Evolutionary conservation across 768 basidiomycete genomes (phyloP).

Genomic region (Infundibulicybe gibba): DNA sequence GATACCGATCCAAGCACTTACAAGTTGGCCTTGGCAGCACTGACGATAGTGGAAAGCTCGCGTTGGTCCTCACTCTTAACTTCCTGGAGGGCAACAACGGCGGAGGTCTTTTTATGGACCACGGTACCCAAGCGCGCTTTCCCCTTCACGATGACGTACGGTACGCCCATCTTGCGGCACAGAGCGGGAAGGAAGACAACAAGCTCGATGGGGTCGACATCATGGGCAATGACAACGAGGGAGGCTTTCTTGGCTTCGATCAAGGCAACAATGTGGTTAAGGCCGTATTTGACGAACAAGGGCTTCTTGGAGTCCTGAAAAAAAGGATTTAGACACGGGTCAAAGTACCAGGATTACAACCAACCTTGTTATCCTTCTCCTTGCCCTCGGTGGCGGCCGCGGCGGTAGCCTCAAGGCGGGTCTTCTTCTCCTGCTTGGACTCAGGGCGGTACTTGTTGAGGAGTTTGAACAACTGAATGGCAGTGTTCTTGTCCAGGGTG

Average conservation of each 20-base stretch:
- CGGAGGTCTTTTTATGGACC: constrained; percentile 97
- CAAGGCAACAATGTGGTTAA: constrained; percentile 95
- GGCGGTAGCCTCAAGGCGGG: constrained; percentile 77
- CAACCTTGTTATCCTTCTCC: constrained; percentile 51
- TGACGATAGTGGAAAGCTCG: constrained; percentile 89
- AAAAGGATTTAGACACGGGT: background rate
- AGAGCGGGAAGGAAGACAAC: constrained; percentile 98
- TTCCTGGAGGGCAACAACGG: constrained; percentile 88
- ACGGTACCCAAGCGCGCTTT: constrained; percentile 98
- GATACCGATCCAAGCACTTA: constrained; percentile 34
- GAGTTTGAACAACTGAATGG: constrained; percentile 96
- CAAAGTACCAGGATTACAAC: constrained; percentile 1
- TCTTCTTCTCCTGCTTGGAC: constrained; percentile 96
- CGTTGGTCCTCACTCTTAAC: constrained; percentile 93
- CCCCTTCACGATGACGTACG: constrained; percentile 97
- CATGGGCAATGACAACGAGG: constrained; percentile 93
- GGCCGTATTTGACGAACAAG: constrained; percentile 90
- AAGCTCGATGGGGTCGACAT: constrained; percentile 99
- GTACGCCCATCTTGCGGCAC: constrained; percentile 99
- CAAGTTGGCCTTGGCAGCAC: constrained; percentile 98
- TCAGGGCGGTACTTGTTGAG: constrained; percentile 97
- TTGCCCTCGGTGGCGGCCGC: constrained; percentile 80
- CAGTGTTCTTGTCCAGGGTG: constrained; percentile 99
- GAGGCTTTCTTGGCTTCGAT: constrained; percentile 97
- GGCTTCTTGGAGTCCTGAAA: constrained; percentile 88